A percentile compares a stretch with the other conserved stretches of the same genome.
Conservation (phyloP, 2,329 filamentous ascomycete genomes). For the Pyricularia pennisetigena region DNA sequence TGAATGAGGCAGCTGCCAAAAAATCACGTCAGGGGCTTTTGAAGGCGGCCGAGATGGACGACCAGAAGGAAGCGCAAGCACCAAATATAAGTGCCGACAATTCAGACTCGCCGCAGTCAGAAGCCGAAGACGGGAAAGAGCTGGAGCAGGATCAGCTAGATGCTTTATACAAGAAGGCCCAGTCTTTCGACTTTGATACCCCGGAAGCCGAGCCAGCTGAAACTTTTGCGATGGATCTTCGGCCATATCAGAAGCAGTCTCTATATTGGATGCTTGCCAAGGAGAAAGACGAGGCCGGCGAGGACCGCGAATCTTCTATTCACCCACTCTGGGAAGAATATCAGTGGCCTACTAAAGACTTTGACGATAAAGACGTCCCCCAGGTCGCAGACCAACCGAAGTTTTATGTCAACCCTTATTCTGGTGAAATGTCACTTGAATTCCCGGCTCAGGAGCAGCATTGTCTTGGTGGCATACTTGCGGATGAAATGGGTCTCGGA, state of each 20-base stretch:
- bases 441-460: slow-evolving; percentile 93
- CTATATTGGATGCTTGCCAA: slow-evolving; percentile 95
- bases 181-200: slow-evolving; percentile 91
- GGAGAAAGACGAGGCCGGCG: slow-evolving; percentile 67
- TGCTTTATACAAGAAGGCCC: slow-evolving; percentile 86
- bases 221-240: slow-evolving; percentile 72
- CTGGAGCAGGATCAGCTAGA: slow-evolving; percentile 94
- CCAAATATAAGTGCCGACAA: slow-evolving; percentile 8
- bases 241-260: slow-evolving; percentile 92
- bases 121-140: slow-evolving; percentile 77
- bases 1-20: slow-evolving; percentile 65
- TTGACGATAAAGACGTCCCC: slow-evolving; percentile 69
- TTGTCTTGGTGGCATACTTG: slow-evolving; percentile 84
- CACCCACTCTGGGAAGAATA: slow-evolving; percentile 98
- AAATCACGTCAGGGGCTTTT: slow-evolving; percentile 78
- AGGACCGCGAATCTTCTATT: slow-evolving; percentile 68
- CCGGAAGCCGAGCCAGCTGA: slow-evolving; percentile 75
- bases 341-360: slow-evolving; percentile 76
- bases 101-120: slow-evolving; percentile 50
- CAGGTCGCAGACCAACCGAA: slow-evolving; percentile 52
- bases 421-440: slow-evolving; percentile 81
- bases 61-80: slow-evolving; percentile 57
- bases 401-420: slow-evolving; percentile 97
- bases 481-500: slow-evolving; percentile 94
- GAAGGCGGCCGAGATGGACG: slow-evolving; percentile 78